Evolutionary conservation across 2,329 filamentous ascomycete genomes (phyloP).

Genomic region (Canariomyces notabilis): DNA sequence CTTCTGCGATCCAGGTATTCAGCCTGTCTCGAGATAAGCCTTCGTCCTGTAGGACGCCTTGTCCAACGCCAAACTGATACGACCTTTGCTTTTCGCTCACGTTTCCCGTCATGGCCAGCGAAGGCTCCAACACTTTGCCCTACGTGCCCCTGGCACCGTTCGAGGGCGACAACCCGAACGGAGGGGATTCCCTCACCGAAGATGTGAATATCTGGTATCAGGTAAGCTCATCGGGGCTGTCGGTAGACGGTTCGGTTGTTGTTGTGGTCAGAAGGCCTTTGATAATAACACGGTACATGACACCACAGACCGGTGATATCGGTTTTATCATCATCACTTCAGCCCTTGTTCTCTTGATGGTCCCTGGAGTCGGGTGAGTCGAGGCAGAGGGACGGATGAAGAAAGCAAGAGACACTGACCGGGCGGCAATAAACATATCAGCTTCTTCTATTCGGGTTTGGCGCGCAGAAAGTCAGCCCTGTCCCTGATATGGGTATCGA

Average conservation of each 20-base stretch:
- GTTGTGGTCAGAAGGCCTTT: background rate
- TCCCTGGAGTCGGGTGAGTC: constrained; percentile 73
- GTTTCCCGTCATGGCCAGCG: background rate
- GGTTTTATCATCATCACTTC: constrained; percentile 79
- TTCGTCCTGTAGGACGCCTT: background rate
- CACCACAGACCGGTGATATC: constrained; percentile 67
- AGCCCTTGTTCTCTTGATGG: constrained; percentile 84
- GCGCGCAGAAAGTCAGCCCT: constrained; percentile 84
- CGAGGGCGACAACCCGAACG: constrained; percentile 59
- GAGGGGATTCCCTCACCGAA: constrained; percentile 62
- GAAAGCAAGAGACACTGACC: background rate
- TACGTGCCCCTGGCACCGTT: constrained; percentile 43
- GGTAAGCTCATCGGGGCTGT: constrained; percentile 37
- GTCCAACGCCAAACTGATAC: background rate
- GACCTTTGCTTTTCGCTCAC: background rate
- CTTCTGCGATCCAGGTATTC: too few relatives aligned
- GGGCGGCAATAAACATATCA: constrained; percentile 26
- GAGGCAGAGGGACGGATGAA: too few relatives aligned
- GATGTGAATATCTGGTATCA: constrained; percentile 77
- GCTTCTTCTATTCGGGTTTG: constrained; percentile 89
- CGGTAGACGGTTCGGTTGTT: too few relatives aligned
- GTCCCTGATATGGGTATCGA: constrained; percentile 83
- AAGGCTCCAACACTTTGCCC: constrained; percentile 1
- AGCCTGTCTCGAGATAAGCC: too few relatives aligned
- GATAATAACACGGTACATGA: constrained; percentile 6